Base-by-base conservation (phyloP, 2,329 filamentous ascomycete genomes). In the Parastagonospora nodorum region DNA sequence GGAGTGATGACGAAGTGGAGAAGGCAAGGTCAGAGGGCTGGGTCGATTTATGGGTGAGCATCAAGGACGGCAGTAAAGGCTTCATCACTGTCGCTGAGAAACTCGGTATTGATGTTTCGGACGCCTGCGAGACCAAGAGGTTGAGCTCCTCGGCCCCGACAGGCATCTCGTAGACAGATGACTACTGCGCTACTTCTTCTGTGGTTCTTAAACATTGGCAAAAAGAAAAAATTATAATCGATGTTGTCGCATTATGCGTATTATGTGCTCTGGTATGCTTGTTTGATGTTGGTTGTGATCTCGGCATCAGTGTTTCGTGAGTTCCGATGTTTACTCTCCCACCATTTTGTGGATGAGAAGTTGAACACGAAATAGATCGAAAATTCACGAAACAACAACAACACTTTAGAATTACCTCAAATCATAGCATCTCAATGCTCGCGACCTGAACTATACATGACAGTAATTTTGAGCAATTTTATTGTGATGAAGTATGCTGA, bases 1-100 rank as follows among this genome's bases (percentile, higher is more conserved):
- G 83, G 83, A 62, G 64, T 8, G 45, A 60, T 14, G 81, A 83
- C 5, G 73, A 82, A 19, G 75, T 82, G 24, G 75, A 78, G 32
- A 80, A 82, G 57, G 75, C 76, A 35, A 78, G 80, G 45, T 78
- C 81, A 15, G 83, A 80, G 50, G 79, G 74, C 1, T 88, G 84
- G 80, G 85, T 89, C 8, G 87, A 90, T 71, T 47, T 78, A 15
- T 73, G 73, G 66, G 57, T 88, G 24, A 71, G 69, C 10, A 60
- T 77, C 52, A 51, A 42, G 0, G 74, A 78, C 50, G 59, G 53
- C 1, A 76, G 82, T 41, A 78, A 74, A 8, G 77, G 88, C 74
- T 80, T 80, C 38, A 48, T 78, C 6, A 66, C 69, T 8, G 71
- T 75, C n/a, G 78, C 76, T 6, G 68, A 75, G 53, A 72, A 60